Percentiles rank a stretch among this genome's conserved stretches.
These are phyloP conservation scores for Nakataea oryzae DNA, from an alignment of 2,329 filamentous ascomycete genomes.

Conservation along the genomic window DNA sequence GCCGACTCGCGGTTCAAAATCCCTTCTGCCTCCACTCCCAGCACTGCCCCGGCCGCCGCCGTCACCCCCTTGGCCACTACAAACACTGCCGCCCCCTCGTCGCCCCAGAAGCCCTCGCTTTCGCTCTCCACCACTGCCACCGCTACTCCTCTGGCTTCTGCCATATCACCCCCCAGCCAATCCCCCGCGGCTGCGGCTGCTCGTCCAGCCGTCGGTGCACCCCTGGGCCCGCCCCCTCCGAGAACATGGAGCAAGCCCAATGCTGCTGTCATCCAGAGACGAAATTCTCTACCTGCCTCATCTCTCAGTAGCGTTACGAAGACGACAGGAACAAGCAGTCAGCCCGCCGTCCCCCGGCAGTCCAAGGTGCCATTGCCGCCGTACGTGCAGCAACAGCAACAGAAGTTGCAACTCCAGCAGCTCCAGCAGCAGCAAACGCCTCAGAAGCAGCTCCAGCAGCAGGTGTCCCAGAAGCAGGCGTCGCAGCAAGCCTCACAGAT, in stretches of 20 bases:
- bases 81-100: background rate
- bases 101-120: background rate
- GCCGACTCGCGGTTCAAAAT: slow-evolving; percentile 2
- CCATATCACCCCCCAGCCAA: background rate
- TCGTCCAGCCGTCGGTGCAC: slow-evolving; percentile 1
- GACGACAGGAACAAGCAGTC: background rate
- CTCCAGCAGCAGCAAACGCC: background rate
- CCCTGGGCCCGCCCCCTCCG: slow-evolving; percentile 3
- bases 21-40: background rate
- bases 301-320: background rate
- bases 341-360: background rate
- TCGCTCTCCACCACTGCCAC: background rate
- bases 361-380: slow-evolving; percentile 3
- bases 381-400: slow-evolving; percentile 4
- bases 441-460: background rate
- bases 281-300: background rate
- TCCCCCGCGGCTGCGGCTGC: background rate
- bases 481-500: slow-evolving; percentile 3
- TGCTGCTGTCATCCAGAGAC: background rate
- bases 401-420: background rate
- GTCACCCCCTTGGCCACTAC: background rate
- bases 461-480: background rate
- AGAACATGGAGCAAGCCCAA: slow-evolving; percentile 1
- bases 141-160: background rate
- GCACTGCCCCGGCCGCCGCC: background rate